Evolutionary conservation across 495 filamentous ascomycete species (phyloP), one percentile per base, ranked within the genome.

Genomic region (Pyrenopolyporus hunteri): DNA sequence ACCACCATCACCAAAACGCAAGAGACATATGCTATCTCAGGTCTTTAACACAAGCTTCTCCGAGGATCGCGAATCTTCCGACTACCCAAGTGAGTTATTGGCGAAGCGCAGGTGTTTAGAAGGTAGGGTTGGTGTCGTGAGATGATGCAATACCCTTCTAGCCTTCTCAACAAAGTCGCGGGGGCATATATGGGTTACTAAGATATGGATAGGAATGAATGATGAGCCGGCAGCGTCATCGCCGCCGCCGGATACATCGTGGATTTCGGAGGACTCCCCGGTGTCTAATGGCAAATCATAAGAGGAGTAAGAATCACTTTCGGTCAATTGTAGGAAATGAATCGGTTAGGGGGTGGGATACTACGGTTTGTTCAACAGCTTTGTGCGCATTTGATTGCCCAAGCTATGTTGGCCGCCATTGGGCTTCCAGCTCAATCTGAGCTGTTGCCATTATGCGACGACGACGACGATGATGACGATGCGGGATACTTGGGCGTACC

Each of bases 11-110:
- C 36, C 40, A 8, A 69, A 64, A 29, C 66, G 51, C 20, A 51
- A 53, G 23, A 46, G 69, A 10, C 29, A 57, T 7, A 39, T 56
- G n/a, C 39, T 71, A 31, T 59, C 59, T 1, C 63, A 66, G 16
- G 66, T 67, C 37, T 40, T 48, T 36, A 69, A 71, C 11, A 22
- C 32, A 14, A 71, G 66, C 53, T 69, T 71, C 36, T 63, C 43
- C 4, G 69, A 71, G 28, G 53, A 69, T 44, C 54, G 46, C 11
- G 53, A 64, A 32, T 13, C 53, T 22, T 16, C 66, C 8, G 39
- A 55, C 13, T 47, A 16, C 46, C 37, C 57, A 8, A 58, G 49
- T 25, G 45, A 49, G 11, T 28, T 58, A 4, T n/a, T 59, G 11
- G 26, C 20, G 36, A 70, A 68, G 32, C 66, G 59, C 31, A 61